Percentiles rank a stretch among this genome's conserved stretches.
These are phyloP conservation scores for Ambispora gerdemannii DNA, from an alignment of 192 early-diverging fungal species.

Conservation along the genomic window DNA sequence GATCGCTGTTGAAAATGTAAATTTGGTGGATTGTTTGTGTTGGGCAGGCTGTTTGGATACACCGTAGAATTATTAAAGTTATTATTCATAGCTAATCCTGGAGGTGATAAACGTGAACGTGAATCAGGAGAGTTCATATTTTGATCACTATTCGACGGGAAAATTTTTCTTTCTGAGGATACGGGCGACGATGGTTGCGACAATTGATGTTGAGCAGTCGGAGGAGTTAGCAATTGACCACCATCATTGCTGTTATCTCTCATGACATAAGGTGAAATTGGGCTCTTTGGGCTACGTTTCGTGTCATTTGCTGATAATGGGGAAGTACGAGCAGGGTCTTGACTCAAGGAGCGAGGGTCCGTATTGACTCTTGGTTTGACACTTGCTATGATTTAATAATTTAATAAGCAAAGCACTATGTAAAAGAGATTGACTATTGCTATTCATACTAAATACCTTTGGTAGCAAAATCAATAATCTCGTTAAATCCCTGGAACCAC, in stretches of 20 bases:
- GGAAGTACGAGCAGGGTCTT: background rate
- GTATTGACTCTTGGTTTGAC: slow-evolving; percentile 10
- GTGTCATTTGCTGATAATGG: background rate
- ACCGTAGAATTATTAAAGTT: no score
- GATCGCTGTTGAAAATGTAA: background rate
- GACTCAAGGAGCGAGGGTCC: background rate
- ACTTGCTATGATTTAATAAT: slow-evolving; percentile 7
- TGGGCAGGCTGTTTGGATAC: no score
- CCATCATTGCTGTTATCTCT: background rate
- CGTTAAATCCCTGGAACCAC: slow-evolving; percentile 11
- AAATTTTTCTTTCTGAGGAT: background rate
- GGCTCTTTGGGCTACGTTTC: background rate
- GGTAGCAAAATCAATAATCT: slow-evolving; percentile 2
- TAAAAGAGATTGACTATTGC: background rate
- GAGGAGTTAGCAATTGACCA: background rate
- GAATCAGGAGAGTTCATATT: background rate
- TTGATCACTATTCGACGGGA: no score
- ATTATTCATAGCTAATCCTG: slow-evolving; percentile 9
- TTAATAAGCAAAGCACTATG: background rate
- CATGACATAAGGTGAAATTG: background rate
- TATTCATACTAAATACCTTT: slow-evolving; percentile 10
- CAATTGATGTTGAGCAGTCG: background rate
- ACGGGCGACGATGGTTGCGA: background rate
- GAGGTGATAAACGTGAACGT: background rate
- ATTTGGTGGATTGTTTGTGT: no score